These are phyloP conservation scores for Psilocybe mexicana DNA, from an alignment of 1,284 basidiomycete species.

Conservation along the genomic window DNA sequence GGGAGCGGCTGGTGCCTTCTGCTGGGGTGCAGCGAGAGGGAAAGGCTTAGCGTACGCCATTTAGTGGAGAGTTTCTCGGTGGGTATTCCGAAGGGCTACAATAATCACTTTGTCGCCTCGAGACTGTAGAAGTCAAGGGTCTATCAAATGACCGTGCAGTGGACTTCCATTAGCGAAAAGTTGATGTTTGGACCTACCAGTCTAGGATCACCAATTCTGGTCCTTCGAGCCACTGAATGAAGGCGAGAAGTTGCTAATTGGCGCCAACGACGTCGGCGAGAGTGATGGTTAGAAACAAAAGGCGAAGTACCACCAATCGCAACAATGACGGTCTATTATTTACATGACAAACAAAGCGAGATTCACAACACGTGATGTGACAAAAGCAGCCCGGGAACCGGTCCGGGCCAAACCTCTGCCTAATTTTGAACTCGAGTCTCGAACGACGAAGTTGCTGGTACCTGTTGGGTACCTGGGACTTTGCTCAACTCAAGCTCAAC, in stretches of 20 bases:
- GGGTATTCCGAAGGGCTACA: slow-evolving; percentile 18
- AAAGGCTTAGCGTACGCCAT: slow-evolving; percentile 67
- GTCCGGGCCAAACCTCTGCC: no score
- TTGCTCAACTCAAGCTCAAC: no score
- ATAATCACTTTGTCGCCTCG: slow-evolving; percentile 11
- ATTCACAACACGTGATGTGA: neutral
- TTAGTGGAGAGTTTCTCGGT: slow-evolving; percentile 23
- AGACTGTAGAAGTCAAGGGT: slow-evolving; percentile 17
- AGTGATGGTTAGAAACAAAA: slow-evolving; percentile 24
- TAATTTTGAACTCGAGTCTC: no score
- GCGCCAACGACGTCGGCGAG: slow-evolving; percentile 24
- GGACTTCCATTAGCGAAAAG: slow-evolving; percentile 18
- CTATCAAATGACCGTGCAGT: slow-evolving; percentile 25
- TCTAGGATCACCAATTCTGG: slow-evolving; percentile 16
- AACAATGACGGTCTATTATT: slow-evolving; percentile 12
- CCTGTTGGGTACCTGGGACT: no score
- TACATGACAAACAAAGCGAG: slow-evolving; percentile 11
- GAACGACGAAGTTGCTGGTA: no score
- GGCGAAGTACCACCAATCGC: neutral
- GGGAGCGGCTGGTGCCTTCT: slow-evolving; percentile 51
- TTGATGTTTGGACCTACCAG: slow-evolving; percentile 24
- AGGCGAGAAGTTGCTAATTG: slow-evolving; percentile 17
- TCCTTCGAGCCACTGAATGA: slow-evolving; percentile 14
- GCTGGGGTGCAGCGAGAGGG: slow-evolving; percentile 59
- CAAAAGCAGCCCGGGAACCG: no score